These are phyloP conservation scores for Cicer pinnatifidum DNA, from an alignment of 306 rosid genomes.

Conservation along the genomic window DNA sequence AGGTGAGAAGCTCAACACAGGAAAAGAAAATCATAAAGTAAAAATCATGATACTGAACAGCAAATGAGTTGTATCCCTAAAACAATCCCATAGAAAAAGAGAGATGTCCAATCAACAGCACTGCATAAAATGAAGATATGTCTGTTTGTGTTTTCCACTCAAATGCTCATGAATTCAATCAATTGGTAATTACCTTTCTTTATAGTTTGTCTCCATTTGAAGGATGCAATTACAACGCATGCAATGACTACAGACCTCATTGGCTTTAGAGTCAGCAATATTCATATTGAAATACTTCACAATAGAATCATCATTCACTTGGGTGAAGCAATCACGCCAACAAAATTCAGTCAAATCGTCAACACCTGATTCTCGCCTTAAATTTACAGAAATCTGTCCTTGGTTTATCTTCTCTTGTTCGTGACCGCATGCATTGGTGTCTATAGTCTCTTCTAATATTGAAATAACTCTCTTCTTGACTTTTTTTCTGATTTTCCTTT, in stretches of 20 bases:
- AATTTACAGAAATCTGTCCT: constrained; percentile 46
- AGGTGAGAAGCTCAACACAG: constrained; percentile 15
- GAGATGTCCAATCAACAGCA: constrained; percentile 26
- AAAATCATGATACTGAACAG: neutral
- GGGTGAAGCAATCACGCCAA: constrained; percentile 37
- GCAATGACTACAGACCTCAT: constrained; percentile 65
- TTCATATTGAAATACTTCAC: constrained; percentile 64
- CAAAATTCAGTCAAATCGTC: constrained; percentile 49
- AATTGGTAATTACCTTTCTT: constrained; percentile 63
- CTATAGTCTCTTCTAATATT: constrained; percentile 53
- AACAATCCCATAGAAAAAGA: constrained; percentile 17
- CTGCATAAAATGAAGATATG: constrained; percentile 28
- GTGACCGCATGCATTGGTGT: constrained; percentile 46
- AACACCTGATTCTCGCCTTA: constrained; percentile 33
- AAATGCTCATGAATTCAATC: constrained; percentile 30
- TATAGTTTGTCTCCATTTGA: constrained; percentile 52
- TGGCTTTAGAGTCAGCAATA: constrained; percentile 66
- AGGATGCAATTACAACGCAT: constrained; percentile 65
- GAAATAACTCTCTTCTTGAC: constrained; percentile 68
- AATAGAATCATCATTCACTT: constrained; percentile 53
- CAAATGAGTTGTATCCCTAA: constrained; percentile 27
- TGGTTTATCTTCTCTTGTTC: constrained; percentile 44
- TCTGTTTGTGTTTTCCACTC: constrained; percentile 23
- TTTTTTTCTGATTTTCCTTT: constrained; percentile 63
- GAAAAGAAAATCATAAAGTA: neutral